Evolutionary conservation across 2,329 filamentous ascomycete genomes (phyloP), one percentile per base, ranked within the genome.

Genomic region (Tetracladium maxilliforme): DNA sequence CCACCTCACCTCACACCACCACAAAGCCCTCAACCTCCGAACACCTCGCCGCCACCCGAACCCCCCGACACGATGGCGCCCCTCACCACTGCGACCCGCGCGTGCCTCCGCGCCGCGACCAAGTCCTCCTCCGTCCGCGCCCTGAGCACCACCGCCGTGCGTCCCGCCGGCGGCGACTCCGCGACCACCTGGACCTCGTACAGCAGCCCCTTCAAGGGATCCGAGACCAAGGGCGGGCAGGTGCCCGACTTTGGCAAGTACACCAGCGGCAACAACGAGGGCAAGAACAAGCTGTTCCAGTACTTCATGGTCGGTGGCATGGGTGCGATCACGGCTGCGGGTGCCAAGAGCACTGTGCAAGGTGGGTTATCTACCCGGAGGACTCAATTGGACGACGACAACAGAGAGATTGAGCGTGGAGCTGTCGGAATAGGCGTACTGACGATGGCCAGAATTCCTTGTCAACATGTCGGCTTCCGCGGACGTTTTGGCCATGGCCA

Each of bases 401-500:
- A 23, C 7, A 23, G 21, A 19, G 15, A 21, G 12, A 23, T 23
- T 11, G 13, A 16, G 12, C 14, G 14, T 13, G 16, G 20, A 16
- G 21, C 19, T 15, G 21, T 23, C 16, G 27, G 27, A 39, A 38
- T 39, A 39, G 32, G 30, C 25, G 33, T 24, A 16, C 20, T 7
- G 13, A 12, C 12, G 10, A 21, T 31, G 29, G 40, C 39, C 58
- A 98, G 90, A 98, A 63, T 98, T 98, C 72, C 70, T 98, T 38
- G 83, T 93, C 64, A 98, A 94, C 74, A 95, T 98, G 92, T 92
- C 87, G 47, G 90, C 90, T 36, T 98, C 90, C 34, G 90, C 90
- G 58, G 90, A 98, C 49, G 84, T 98, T 49, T 62, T 98, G 61
- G 90, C 92, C 52, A 92, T 94, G 75, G 90, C 90, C 57, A 98